phyloP scores from a whole-genome alignment of 2,329 filamentous ascomycete species.

The Hypoxylon sp. region DNA sequence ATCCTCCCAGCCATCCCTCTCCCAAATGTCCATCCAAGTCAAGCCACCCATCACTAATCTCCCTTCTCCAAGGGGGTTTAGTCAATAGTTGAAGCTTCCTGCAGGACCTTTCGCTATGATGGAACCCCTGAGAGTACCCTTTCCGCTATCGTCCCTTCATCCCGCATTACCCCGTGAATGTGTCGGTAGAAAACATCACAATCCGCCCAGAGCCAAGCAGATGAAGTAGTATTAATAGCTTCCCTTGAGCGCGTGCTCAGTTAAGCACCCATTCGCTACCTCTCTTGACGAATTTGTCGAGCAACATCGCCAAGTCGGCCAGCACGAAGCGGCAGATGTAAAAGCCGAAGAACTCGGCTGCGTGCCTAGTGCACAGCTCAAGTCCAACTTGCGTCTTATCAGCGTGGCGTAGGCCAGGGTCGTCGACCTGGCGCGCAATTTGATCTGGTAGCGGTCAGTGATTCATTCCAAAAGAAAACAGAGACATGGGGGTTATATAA shows the following conservation, averaged over 20 bases:
- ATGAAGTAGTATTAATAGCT: background rate
- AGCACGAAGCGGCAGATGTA: constrained; percentile 97
- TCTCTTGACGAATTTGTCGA: constrained; percentile 98
- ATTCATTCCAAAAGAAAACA: background rate
- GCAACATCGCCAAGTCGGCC: constrained; percentile 82
- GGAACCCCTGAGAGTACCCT: constrained; percentile 3
- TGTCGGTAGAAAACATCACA: constrained; percentile 17
- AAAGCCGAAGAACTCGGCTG: constrained; percentile 97
- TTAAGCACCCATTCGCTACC: constrained; percentile 89
- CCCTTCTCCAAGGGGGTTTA: background rate
- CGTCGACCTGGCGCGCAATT: constrained; percentile 95
- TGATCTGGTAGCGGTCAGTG: constrained; percentile 74
- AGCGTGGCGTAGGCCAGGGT: constrained; percentile 90
- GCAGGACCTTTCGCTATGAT: background rate
- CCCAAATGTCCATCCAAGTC: background rate
- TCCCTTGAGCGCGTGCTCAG: constrained; percentile 25
- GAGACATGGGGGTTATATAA: background rate
- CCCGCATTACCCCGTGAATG: constrained; percentile 5
- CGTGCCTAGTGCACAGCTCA: constrained; percentile 92
- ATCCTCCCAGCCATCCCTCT: constrained; percentile 1
- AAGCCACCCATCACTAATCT: background rate
- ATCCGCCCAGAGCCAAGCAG: background rate
- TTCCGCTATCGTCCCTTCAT: constrained; percentile 19
- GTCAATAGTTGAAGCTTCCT: background rate
- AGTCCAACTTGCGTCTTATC: constrained; percentile 96